These are phyloP conservation scores for Trametes pubescens DNA, from an alignment of 1,284 basidiomycete species.

Conservation along the genomic window DNA sequence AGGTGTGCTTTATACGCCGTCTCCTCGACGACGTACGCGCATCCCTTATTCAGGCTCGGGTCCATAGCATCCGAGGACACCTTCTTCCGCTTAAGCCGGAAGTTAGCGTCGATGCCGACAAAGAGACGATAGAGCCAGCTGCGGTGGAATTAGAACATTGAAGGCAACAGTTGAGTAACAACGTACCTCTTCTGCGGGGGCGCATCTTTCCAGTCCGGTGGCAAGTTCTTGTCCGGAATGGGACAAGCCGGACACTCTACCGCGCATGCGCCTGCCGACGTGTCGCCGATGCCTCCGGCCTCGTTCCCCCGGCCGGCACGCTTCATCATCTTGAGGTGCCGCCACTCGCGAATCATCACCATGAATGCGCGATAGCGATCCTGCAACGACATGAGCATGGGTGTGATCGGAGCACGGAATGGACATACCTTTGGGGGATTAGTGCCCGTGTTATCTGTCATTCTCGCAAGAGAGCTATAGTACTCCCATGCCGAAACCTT, in stretches of 20 bases:
- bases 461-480: conserved; percentile 38
- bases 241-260: conserved; percentile 49
- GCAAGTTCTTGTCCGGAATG: conserved; percentile 43
- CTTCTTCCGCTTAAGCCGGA: conserved; percentile 38
- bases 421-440: not conserved
- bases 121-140: conserved; percentile 37
- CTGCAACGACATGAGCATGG: too few species aligned
- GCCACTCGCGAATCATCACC: conserved; percentile 19
- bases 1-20: conserved; percentile 33
- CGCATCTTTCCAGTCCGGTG: conserved; percentile 16
- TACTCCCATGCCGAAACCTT: conserved; percentile 38
- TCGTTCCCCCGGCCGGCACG: conserved; percentile 33
- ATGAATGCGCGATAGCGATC: conserved; percentile 22
- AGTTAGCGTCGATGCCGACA: conserved; percentile 40
- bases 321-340: conserved; percentile 39
- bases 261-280: conserved; percentile 37
- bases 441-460: conserved; percentile 21
- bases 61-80: conserved; percentile 31
- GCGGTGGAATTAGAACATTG: too few species aligned
- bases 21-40: conserved; percentile 39
- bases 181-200: not conserved
- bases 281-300: not conserved
- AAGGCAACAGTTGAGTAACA: too few species aligned
- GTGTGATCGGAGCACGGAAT: too few species aligned
- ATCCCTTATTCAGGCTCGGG: conserved; percentile 35